Evolutionary conservation across 2,329 filamentous ascomycete genomes (phyloP).

Genomic region (Colletotrichum tofieldiae): DNA sequence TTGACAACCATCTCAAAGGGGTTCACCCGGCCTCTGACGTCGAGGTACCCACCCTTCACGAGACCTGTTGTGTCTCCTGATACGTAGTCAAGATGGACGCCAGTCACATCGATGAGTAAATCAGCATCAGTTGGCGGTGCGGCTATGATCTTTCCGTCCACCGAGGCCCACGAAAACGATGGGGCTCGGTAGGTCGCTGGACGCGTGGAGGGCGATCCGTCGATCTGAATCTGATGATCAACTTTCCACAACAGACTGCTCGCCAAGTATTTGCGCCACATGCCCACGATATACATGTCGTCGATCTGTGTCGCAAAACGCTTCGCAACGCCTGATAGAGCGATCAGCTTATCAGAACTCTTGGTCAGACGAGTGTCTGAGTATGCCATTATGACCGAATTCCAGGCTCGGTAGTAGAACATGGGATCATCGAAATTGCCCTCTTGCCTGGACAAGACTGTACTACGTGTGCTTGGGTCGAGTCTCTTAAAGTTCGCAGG

Average conservation of each 20-base stretch:
- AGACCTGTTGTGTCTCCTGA: not conserved
- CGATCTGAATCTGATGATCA: not conserved
- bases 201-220: not conserved
- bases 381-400: not conserved
- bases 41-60: constrained; percentile 8
- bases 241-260: constrained; percentile 8
- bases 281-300: constrained; percentile 1
- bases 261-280: constrained; percentile 6
- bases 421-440: not conserved
- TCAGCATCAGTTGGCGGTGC: not conserved
- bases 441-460: not conserved
- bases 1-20: constrained; percentile 13
- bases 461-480: not conserved
- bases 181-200: not conserved
- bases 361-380: not conserved
- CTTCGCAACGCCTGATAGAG: constrained; percentile 15
- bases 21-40: not conserved
- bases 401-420: not conserved
- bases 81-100: not conserved
- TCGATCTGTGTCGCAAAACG: not conserved
- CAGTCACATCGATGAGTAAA: constrained; percentile 7
- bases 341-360: constrained; percentile 5
- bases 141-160: not conserved
- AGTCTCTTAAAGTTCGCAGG: constrained; percentile 22
- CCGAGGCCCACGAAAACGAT: constrained; percentile 18